phyloP scores from a whole-genome alignment of 2,329 filamentous ascomycete species.

The Chaetoscypha palmicola region DNA sequence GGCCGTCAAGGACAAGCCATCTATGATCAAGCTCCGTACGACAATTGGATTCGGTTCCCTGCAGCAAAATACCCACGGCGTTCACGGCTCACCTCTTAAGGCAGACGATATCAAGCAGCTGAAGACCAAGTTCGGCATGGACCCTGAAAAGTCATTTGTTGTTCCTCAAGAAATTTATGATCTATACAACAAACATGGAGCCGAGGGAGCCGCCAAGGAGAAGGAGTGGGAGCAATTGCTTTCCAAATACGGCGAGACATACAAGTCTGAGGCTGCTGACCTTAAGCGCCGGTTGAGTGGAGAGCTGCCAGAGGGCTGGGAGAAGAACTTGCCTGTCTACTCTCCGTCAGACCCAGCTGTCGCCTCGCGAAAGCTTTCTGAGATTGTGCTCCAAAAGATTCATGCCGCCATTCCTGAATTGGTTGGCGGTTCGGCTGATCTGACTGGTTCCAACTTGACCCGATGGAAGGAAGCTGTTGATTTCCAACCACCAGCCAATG shows the following conservation, averaged over 20 bases:
- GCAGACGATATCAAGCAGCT: slow-evolving; percentile 87
- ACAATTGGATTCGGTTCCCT: slow-evolving; percentile 95
- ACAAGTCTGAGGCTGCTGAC: slow-evolving; percentile 73
- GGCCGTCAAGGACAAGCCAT: slow-evolving; percentile 90
- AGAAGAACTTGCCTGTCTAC: slow-evolving; percentile 88
- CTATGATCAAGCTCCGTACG: slow-evolving; percentile 92
- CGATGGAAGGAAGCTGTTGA: slow-evolving; percentile 95
- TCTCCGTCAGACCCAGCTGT: slow-evolving; percentile 76
- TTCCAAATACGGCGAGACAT: slow-evolving; percentile 73
- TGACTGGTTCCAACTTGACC: slow-evolving; percentile 98
- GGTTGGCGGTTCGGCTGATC: slow-evolving; percentile 89
- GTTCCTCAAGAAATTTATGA: slow-evolving; percentile 96
- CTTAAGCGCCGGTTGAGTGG: slow-evolving; percentile 72
- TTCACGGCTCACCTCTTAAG: slow-evolving; percentile 95
- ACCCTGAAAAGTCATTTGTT: slow-evolving; percentile 86
- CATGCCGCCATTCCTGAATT: slow-evolving; percentile 80
- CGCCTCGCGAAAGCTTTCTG: slow-evolving; percentile 92
- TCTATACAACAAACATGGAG: slow-evolving; percentile 73
- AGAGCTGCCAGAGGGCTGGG: slow-evolving; percentile 91
- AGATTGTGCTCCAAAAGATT: slow-evolving; percentile 85
- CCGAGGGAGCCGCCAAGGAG: slow-evolving; percentile 82
- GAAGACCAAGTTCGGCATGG: slow-evolving; percentile 93
- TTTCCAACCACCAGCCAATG: slow-evolving; percentile 85
- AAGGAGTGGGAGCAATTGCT: slow-evolving; percentile 93
- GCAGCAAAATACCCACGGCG: slow-evolving; percentile 86